A percentile compares a stretch with the other conserved stretches of the same genome.
Conservation (phyloP, 2,329 filamentous ascomycete species). For the Colletotrichum acutatum region DNA sequence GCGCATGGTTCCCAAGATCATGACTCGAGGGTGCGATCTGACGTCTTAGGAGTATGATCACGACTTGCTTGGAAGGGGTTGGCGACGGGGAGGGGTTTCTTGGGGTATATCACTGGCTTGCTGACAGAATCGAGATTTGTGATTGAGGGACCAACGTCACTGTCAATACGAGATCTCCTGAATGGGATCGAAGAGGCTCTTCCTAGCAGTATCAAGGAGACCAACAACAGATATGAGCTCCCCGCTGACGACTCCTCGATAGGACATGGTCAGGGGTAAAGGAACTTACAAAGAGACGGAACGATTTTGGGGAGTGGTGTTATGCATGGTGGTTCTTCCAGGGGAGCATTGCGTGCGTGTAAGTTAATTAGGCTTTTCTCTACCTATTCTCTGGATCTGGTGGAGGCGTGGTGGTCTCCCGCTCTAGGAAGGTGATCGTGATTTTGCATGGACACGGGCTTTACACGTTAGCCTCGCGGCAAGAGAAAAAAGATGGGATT, state of each 20-base stretch:
- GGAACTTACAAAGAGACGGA: neutral
- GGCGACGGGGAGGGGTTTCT: neutral
- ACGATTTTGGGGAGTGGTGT: neutral
- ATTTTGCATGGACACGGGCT: neutral
- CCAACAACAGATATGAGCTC: neutral
- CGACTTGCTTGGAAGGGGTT: too few species aligned
- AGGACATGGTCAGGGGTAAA: neutral
- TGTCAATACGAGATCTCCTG: neutral
- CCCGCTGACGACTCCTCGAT: neutral
- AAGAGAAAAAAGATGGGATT: neutral
- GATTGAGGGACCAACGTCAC: neutral
- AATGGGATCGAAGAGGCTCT: neutral
- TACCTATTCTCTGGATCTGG: neutral
- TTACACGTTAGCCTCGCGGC: too few species aligned
- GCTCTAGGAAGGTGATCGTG: neutral
- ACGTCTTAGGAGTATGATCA: too few species aligned
- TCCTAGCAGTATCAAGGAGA: too few species aligned
- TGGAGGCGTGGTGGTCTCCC: neutral
- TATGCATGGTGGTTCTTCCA: neutral
- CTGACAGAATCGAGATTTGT: neutral
- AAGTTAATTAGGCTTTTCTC: neutral
- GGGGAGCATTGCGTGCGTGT: neutral
- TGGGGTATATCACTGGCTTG: neutral
- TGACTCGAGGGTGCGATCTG: too few species aligned
- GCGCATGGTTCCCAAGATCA: too few species aligned